Conservation (phyloP, 768 basidiomycete genomes). For the Leucosporidium scottii region DNA sequence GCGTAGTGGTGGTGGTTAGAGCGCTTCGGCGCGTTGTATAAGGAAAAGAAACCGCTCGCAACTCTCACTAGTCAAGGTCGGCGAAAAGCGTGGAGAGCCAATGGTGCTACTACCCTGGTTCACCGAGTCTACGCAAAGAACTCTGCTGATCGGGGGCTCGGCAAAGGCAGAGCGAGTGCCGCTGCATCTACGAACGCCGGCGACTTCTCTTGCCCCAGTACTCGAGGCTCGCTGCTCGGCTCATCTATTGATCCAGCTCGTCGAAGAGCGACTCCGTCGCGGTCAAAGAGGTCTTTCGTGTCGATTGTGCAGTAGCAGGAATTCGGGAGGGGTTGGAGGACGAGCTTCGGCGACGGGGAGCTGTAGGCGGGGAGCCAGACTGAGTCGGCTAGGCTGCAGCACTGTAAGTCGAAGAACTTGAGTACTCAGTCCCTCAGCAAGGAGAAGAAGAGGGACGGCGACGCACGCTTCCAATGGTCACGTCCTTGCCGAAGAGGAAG, state of each 20-base stretch:
- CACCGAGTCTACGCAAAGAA: no score
- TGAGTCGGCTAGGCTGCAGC: constrained; percentile 19
- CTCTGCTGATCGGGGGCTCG: no score
- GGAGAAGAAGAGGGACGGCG: neutral
- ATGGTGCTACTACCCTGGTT: no score
- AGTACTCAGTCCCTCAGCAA: no score
- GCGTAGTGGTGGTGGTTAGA: neutral
- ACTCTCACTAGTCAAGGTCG: no score
- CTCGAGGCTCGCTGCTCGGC: no score
- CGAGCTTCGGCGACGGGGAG: neutral
- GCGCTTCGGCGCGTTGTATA: neutral
- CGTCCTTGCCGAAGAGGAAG: constrained; percentile 14
- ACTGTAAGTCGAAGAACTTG: neutral
- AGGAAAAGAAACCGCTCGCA: no score
- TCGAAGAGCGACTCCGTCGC: constrained; percentile 7
- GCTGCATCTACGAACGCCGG: no score
- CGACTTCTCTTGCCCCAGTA: no score
- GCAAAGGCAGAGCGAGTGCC: no score
- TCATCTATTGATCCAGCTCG: neutral
- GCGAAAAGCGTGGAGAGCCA: no score
- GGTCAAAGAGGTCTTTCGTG: constrained; percentile 10
- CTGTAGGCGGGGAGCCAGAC: constrained; percentile 23
- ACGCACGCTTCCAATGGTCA: constrained; percentile 8
- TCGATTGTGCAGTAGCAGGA: constrained; percentile 5
- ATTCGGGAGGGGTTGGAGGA: neutral